Percentiles rank a stretch among this genome's conserved stretches.
phyloP scores from a whole-genome alignment of 2,329 filamentous ascomycete species.

The Stachybotrys chartarum region DNA sequence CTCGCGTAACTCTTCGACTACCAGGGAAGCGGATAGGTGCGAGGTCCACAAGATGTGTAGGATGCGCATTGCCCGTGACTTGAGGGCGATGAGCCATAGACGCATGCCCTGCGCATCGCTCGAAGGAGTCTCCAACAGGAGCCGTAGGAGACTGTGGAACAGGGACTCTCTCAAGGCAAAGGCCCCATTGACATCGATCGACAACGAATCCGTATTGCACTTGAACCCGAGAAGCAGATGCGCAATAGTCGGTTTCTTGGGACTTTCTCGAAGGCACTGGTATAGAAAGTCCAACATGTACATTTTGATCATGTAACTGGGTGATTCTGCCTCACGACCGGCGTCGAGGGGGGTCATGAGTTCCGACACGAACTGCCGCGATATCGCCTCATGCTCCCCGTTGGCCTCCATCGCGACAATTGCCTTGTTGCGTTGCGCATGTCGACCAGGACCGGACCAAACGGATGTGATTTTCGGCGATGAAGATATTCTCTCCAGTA shows the following conservation, averaged over 20 bases:
- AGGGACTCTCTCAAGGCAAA: constrained; percentile 69
- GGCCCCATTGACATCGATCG: constrained; percentile 58
- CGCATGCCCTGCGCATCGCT: constrained; percentile 53
- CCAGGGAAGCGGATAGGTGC: constrained; percentile 65
- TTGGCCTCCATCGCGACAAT: constrained; percentile 83
- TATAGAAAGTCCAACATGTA: constrained; percentile 82
- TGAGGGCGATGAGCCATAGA: constrained; percentile 63
- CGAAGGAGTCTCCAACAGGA: constrained; percentile 64
- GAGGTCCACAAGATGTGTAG: constrained; percentile 79
- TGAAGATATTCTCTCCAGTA: constrained; percentile 80
- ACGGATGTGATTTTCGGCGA: constrained; percentile 73
- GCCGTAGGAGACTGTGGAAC: constrained; percentile 71
- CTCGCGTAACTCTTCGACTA: constrained; percentile 71
- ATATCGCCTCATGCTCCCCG: constrained; percentile 72
- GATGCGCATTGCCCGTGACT: constrained; percentile 63
- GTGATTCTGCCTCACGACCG: constrained; percentile 60
- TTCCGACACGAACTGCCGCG: constrained; percentile 63
- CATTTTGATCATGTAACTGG: constrained; percentile 74
- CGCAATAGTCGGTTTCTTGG: constrained; percentile 76
- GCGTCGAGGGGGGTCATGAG: constrained; percentile 64
- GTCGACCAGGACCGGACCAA: constrained; percentile 53
- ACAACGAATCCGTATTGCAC: constrained; percentile 64
- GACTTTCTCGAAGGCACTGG: constrained; percentile 67
- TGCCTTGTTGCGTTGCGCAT: constrained; percentile 69
- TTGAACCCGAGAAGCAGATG: constrained; percentile 86